These are phyloP conservation scores for Solanum pimpinellifolium DNA, from an alignment of 257 asterid genomes.

Conservation along the genomic window DNA sequence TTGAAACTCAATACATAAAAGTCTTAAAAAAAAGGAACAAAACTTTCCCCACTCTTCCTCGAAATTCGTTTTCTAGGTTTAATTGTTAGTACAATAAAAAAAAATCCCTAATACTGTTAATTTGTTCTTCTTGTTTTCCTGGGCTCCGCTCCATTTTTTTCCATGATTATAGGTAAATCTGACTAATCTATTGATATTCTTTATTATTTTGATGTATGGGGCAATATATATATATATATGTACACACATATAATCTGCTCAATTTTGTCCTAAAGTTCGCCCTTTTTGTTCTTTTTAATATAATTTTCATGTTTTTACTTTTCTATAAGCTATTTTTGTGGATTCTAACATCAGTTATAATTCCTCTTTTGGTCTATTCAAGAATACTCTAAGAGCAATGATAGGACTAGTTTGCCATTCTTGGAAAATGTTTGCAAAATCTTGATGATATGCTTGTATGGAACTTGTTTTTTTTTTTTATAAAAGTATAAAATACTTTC, in stretches of 20 bases:
- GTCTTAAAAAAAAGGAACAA: not conserved
- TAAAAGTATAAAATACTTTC: not conserved
- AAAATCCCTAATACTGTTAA: not conserved
- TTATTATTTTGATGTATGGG: too few relatives aligned
- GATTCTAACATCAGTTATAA: too few relatives aligned
- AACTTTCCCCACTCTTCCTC: not conserved
- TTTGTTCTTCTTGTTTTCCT: too few relatives aligned
- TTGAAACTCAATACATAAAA: not conserved
- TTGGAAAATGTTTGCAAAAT: too few relatives aligned
- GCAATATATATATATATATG: too few relatives aligned
- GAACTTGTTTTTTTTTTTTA: not conserved
- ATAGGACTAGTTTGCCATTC: not conserved
- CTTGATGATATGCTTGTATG: not conserved
- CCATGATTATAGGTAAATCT: not conserved
- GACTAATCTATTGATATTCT: not conserved
- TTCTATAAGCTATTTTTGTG: too few relatives aligned
- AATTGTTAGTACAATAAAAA: not conserved
- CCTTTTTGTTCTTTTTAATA: too few relatives aligned
- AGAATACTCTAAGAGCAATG: not conserved
- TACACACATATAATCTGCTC: too few relatives aligned
- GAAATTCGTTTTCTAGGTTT: not conserved
- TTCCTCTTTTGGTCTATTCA: not conserved
- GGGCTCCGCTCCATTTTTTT: not conserved
- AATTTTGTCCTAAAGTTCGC: too few relatives aligned
- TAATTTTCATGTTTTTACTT: too few relatives aligned